Evolutionary conservation across 2,329 filamentous ascomycete species (phyloP).

Genomic region (Fusarium sp.): DNA sequence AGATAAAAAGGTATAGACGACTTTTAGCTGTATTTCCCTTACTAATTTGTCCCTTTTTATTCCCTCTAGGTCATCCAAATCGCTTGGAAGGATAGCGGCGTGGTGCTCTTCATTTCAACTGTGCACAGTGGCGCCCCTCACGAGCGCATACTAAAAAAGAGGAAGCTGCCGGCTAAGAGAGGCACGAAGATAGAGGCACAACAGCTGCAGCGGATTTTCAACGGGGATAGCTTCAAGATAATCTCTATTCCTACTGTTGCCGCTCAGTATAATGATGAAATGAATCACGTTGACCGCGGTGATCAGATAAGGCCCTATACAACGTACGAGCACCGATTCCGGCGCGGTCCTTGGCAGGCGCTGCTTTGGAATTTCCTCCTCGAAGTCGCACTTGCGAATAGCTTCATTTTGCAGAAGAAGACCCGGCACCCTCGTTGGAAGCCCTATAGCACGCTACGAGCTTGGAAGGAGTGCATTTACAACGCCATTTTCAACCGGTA

Average conservation of each 20-base stretch:
- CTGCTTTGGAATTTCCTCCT: conserved; percentile 31
- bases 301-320: neutral
- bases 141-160: neutral
- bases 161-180: neutral
- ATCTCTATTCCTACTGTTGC: neutral
- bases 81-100: conserved; percentile 31
- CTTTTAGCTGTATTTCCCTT: neutral
- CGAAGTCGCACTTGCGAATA: conserved; percentile 21
- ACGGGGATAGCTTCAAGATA: neutral
- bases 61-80: conserved; percentile 21
- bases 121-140: neutral
- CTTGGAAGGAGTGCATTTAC: conserved; percentile 10
- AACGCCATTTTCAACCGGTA: conserved; percentile 16
- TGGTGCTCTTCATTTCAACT: conserved; percentile 27
- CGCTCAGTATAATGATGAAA: neutral
- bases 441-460: neutral
- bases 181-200: neutral
- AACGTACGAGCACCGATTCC: neutral
- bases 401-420: conserved; percentile 6
- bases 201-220: neutral
- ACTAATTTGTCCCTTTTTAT: neutral
- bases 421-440: neutral
- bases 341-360: neutral
- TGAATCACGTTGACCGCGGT: neutral
- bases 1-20: neutral